Base-by-base conservation (phyloP, 2,329 filamentous ascomycete genomes). In the Colletotrichum ledebouriae region DNA sequence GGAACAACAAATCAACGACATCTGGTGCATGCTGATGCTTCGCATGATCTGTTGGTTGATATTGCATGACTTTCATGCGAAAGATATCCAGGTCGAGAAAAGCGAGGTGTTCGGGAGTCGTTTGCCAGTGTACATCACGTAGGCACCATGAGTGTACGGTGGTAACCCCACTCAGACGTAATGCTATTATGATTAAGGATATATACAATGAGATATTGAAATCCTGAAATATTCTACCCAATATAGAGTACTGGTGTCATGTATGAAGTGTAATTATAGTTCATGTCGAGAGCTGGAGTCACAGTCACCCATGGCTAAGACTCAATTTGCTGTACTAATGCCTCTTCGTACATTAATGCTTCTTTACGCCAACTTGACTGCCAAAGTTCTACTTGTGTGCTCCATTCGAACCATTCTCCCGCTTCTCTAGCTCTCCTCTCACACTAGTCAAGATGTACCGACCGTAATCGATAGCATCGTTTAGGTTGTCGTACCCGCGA, bases 401-500 rank as follows among this genome's bases (percentile, higher is more conserved):
- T 12, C 61, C 47, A 2, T 55, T 56, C 0, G 55, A 15, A 3
- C 65, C 55, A 6, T 59, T 65, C 37, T 69, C 68, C 2, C 76
- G 71, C 71, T 76, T 72, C 63, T 74, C 72, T 39, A 80, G 25
- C 33, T 59, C 81, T 22, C 74, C 78, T 0, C 85, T 78, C 1
- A 89, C 86, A 15, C 71, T 75, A 0, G 87, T 87, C 69, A 89
- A 72, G 2, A 89, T 79, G 72, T 85, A 85, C 0, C 86, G 80
- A 1, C 87, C 87, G 72, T 89, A 89, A 71, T 89, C 86, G 60
- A 89, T 82, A 0, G 84, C 84, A 74, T 89, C 87, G 65, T 88
- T 86, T 39, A 88, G 75, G 72, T 88, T 89, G 70, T 89, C 87
- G 70, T 89, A 89, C 0, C 87, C 87, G 41, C 86, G 83, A 70